Evolutionary conservation across 306 rosid genomes (phyloP).

Genomic region (Gastrolobium bilobum): DNA sequence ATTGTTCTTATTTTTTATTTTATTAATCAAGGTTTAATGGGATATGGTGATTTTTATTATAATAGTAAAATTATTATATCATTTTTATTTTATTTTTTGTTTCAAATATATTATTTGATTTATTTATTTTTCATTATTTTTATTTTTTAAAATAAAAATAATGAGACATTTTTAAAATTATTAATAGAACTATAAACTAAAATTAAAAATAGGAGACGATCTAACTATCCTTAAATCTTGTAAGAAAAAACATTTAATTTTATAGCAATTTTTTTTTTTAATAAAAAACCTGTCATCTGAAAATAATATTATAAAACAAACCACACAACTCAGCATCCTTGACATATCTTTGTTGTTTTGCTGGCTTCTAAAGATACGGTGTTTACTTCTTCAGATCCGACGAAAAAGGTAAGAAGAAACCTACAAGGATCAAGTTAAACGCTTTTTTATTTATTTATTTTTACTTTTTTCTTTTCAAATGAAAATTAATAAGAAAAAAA

Average conservation of each 20-base stretch:
- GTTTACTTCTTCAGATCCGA: slow-evolving; percentile 67
- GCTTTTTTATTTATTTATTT: not conserved
- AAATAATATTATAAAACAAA: not conserved
- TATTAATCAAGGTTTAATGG: too few relatives aligned
- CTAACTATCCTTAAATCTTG: too few relatives aligned
- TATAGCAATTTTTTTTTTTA: too few relatives aligned
- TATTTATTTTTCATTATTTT: too few relatives aligned
- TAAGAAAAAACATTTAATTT: not conserved
- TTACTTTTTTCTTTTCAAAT: not conserved
- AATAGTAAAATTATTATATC: too few relatives aligned
- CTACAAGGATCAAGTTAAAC: slow-evolving; percentile 1
- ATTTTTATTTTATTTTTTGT: too few relatives aligned
- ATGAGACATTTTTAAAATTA: too few relatives aligned
- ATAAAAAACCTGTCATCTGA: not conserved
- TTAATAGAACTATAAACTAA: too few relatives aligned
- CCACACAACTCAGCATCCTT: not conserved
- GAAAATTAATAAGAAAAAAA: not conserved
- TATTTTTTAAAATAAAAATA: too few relatives aligned
- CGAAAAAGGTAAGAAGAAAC: slow-evolving; percentile 54
- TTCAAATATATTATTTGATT: too few relatives aligned
- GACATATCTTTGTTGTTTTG: slow-evolving; percentile 54
- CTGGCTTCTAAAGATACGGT: slow-evolving; percentile 56
- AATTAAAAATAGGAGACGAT: too few relatives aligned
- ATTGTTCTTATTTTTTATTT: not conserved
- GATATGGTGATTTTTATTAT: too few relatives aligned